phyloP scores from a whole-genome alignment of 2,329 filamentous ascomycete species.

The Sclerotinia glacialis region DNA sequence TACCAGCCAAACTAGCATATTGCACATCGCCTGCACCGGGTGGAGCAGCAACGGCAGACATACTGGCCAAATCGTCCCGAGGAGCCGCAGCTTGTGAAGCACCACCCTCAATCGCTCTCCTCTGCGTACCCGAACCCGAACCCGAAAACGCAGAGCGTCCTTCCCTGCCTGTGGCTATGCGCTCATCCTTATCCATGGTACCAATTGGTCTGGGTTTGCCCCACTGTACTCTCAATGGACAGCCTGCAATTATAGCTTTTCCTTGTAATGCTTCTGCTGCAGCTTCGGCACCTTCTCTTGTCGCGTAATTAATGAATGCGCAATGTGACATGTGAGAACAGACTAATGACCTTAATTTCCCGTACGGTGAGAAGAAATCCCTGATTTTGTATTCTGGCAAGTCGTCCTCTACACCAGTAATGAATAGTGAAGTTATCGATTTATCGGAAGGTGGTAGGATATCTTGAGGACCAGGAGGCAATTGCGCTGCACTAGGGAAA shows the following conservation, averaged over 20 bases:
- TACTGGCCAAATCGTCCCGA: constrained; percentile 36
- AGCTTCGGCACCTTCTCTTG: constrained; percentile 77
- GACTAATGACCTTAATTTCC: constrained; percentile 86
- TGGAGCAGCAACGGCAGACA: constrained; percentile 63
- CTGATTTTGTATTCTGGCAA: constrained; percentile 88
- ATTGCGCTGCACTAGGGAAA: constrained; percentile 68
- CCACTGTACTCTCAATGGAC: constrained; percentile 87
- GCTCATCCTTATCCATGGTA: constrained; percentile 83
- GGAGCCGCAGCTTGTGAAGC: constrained; percentile 26
- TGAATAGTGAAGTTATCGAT: constrained; percentile 88
- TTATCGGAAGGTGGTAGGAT: constrained; percentile 79
- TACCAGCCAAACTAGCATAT: constrained; percentile 82
- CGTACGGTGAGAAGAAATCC: constrained; percentile 83
- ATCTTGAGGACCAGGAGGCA: constrained; percentile 80
- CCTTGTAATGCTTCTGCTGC: constrained; percentile 85
- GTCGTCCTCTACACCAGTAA: constrained; percentile 95
- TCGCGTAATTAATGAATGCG: constrained; percentile 93
- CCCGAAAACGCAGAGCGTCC: constrained; percentile 60
- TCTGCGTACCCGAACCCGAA: constrained; percentile 38
- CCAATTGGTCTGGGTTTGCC: constrained; percentile 89
- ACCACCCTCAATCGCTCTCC: constrained; percentile 35
- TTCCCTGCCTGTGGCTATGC: constrained; percentile 76
- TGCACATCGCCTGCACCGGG: constrained; percentile 75
- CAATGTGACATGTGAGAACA: constrained; percentile 98
- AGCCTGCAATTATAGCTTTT: constrained; percentile 84